These are phyloP conservation scores for Erythrophleum ivorense DNA, from an alignment of 331 rosid species.

Conservation along the genomic window DNA sequence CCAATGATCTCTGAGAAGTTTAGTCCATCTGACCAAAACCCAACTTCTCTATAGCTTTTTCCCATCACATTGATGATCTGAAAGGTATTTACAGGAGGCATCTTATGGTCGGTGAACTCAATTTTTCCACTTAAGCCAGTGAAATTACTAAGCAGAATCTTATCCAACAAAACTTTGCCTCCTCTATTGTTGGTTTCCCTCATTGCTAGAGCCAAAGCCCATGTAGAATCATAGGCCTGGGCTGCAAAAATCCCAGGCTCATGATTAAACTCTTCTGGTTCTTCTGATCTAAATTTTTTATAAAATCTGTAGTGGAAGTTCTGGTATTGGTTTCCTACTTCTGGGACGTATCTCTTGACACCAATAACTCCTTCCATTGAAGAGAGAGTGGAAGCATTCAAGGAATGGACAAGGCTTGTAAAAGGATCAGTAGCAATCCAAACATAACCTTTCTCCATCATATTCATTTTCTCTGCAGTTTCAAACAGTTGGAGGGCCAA, in stretches of 20 bases:
- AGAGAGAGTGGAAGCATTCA: too few relatives aligned
- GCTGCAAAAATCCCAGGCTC: slow-evolving; percentile 56
- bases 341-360: slow-evolving; percentile 43
- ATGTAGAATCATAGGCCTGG: slow-evolving; percentile 56
- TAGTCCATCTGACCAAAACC: slow-evolving; percentile 47
- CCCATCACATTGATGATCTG: slow-evolving; percentile 53
- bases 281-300: slow-evolving; percentile 29
- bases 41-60: slow-evolving; percentile 49
- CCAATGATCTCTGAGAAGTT: slow-evolving; percentile 40
- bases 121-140: slow-evolving; percentile 55
- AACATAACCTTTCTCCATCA: slow-evolving; percentile 56
- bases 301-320: slow-evolving; percentile 40
- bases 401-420: too few relatives aligned
- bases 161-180: slow-evolving; percentile 28
- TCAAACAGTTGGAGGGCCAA: slow-evolving; percentile 42
- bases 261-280: slow-evolving; percentile 46
- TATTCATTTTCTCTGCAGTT: slow-evolving; percentile 47
- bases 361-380: slow-evolving; percentile 55
- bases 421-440: slow-evolving; percentile 57
- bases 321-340: neutral
- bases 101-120: slow-evolving; percentile 34
- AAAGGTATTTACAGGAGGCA: slow-evolving; percentile 32
- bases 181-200: slow-evolving; percentile 24
- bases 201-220: slow-evolving; percentile 46
- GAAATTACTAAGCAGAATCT: slow-evolving; percentile 31